Percentiles rank a stretch among this genome's conserved stretches.
Evolutionary conservation across 352 stramenopile genomes (phyloP).

Genomic region (Pythium dissimile): DNA sequence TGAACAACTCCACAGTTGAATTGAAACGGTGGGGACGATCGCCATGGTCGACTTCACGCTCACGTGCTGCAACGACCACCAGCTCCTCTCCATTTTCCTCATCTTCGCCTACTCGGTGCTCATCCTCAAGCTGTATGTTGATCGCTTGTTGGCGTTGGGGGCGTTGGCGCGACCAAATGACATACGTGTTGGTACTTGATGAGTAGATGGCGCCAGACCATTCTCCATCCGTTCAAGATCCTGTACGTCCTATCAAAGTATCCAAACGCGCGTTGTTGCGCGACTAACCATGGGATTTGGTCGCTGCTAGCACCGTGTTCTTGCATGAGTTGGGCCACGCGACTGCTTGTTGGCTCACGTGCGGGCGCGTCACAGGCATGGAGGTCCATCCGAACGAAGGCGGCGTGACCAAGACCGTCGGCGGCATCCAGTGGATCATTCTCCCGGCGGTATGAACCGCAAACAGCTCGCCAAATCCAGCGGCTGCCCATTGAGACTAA

Average conservation of each 20-base stretch:
- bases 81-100: conserved; percentile 86
- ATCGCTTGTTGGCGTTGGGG: not conserved
- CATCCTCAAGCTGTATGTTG: conserved; percentile 83
- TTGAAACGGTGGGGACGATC: no score
- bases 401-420: conserved; percentile 72
- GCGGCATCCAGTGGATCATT: conserved; percentile 40
- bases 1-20: no score
- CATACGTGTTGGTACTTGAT: not conserved
- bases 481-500: no score
- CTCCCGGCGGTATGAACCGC: conserved; percentile 34
- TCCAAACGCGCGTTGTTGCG: not conserved
- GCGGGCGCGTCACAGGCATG: conserved; percentile 84
- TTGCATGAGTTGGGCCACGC: conserved; percentile 84
- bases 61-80: conserved; percentile 87
- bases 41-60: conserved; percentile 52
- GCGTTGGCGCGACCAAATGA: not conserved
- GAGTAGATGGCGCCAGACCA: conserved; percentile 76
- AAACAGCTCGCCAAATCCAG: no score
- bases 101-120: conserved; percentile 80
- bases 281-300: not conserved
- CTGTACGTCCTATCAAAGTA: conserved; percentile 41
- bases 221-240: conserved; percentile 89
- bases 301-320: conserved; percentile 69
- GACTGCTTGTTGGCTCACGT: conserved; percentile 82
- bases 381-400: conserved; percentile 88